Percentiles rank a stretch among this genome's conserved stretches.
Conservation (phyloP, 805 yeast genomes). For the Saturnispora dispora region DNA sequence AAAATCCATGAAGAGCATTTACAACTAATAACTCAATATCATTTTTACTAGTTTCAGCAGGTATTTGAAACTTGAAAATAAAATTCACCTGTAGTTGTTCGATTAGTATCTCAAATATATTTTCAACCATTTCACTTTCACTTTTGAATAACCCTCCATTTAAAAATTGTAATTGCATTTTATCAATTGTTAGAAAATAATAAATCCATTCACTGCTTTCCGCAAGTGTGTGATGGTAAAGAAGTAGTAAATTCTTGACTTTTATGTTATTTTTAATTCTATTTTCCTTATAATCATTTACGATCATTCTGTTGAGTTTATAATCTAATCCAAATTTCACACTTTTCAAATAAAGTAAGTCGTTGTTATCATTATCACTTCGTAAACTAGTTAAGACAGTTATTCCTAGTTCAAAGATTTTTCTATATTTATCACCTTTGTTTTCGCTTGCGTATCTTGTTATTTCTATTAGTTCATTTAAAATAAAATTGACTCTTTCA, state of each 20-base stretch:
- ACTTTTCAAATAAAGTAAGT: background rate
- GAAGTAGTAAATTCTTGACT: conserved; percentile 39
- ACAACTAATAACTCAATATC: conserved; percentile 61
- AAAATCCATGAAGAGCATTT: conserved; percentile 50
- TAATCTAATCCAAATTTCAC: background rate
- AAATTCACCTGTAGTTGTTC: conserved; percentile 48
- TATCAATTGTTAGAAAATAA: conserved; percentile 57
- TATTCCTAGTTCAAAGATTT: conserved; percentile 2
- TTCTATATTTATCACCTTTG: background rate
- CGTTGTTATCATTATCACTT: background rate
- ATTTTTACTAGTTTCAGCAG: conserved; percentile 38
- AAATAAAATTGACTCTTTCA: background rate
- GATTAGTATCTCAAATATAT: conserved; percentile 36
- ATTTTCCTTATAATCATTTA: conserved; percentile 20
- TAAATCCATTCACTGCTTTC: conserved; percentile 60
- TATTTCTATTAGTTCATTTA: background rate
- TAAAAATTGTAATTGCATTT: conserved; percentile 61
- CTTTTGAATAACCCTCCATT: conserved; percentile 42
- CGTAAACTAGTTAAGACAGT: conserved; percentile 4
- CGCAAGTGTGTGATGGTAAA: conserved; percentile 41
- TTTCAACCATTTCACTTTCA: conserved; percentile 33
- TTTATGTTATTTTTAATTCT: conserved; percentile 36
- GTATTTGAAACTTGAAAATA: conserved; percentile 32
- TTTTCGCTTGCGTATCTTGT: background rate
- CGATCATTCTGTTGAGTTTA: conserved; percentile 30